A percentile compares a stretch with the other conserved stretches of the same genome.
phyloP scores from a whole-genome alignment of 371 early-diverging fungal species.

The Choanephora cucurbitarum region DNA sequence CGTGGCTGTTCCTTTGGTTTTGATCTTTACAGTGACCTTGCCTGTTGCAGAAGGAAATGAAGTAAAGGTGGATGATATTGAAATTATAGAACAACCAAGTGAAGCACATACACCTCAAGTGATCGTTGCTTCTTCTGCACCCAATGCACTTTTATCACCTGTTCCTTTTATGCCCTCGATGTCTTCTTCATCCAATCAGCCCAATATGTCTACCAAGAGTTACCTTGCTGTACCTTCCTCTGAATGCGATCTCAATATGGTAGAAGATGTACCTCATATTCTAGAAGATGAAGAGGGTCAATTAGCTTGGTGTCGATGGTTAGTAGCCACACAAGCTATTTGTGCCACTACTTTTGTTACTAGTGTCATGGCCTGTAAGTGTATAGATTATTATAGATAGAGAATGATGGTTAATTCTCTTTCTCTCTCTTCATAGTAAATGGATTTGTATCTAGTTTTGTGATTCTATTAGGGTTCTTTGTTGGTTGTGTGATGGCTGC shows the following conservation, averaged over 20 bases:
- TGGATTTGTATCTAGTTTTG: constrained; percentile 12
- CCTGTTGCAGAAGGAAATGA: constrained; percentile 58
- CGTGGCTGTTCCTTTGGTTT: constrained; percentile 57
- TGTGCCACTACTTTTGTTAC: constrained; percentile 43
- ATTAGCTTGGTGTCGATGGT: constrained; percentile 46
- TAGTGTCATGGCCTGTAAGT: constrained; percentile 39
- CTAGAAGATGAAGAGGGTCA: constrained; percentile 17
- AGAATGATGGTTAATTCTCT: too few species aligned
- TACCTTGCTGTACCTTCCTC: constrained; percentile 32
- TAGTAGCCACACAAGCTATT: constrained; percentile 42
- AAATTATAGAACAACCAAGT: constrained; percentile 14
- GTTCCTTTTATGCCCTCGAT: too few species aligned
- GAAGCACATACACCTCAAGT: constrained; percentile 14
- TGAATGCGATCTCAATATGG: constrained; percentile 8
- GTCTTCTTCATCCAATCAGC: too few species aligned
- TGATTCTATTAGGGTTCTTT: constrained; percentile 23
- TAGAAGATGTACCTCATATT: constrained; percentile 17
- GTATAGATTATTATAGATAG: constrained; percentile 2
- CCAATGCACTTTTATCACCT: neutral
- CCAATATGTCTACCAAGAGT: constrained; percentile 5
- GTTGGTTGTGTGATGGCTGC: constrained; percentile 31
- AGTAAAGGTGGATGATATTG: constrained; percentile 42
- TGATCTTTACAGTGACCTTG: constrained; percentile 59
- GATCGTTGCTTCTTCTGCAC: constrained; percentile 1
- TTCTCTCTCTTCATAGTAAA: constrained; percentile 21